Conservation (phyloP, 371 early-diverging fungal species). For the Rhizomucor miehei region DNA sequence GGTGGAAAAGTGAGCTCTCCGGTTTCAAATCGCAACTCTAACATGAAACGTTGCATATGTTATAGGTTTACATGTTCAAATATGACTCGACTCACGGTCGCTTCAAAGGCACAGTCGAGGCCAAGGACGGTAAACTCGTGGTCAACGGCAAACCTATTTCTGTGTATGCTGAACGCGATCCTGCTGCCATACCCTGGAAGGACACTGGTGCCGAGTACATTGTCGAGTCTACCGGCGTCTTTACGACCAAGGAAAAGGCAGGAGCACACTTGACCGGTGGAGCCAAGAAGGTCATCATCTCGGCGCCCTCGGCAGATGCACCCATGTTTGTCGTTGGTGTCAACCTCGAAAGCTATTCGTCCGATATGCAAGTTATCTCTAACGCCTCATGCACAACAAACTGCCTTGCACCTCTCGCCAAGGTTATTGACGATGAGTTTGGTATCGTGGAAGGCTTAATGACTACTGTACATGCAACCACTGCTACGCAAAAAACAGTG, state of each 20-base stretch:
- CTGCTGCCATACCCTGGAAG: constrained; percentile 94
- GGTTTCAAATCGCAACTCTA: neutral
- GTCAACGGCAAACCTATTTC: constrained; percentile 61
- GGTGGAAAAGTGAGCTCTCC: neutral
- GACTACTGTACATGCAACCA: constrained; percentile 99
- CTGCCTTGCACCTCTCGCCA: constrained; percentile 99
- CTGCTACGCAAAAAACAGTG: constrained; percentile 99
- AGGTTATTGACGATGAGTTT: constrained; percentile 95
- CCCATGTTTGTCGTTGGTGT: constrained; percentile 94
- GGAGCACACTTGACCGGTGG: constrained; percentile 89
- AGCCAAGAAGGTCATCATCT: constrained; percentile 98
- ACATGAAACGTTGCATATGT: too few relatives aligned
- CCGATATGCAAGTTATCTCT: constrained; percentile 85
- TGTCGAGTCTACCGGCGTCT: constrained; percentile 99
- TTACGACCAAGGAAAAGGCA: constrained; percentile 92
- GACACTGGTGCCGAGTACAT: constrained; percentile 90
- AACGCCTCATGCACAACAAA: constrained; percentile 99
- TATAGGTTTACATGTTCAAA: constrained; percentile 89
- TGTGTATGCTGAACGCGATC: constrained; percentile 34
- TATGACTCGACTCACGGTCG: constrained; percentile 99
- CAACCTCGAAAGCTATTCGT: constrained; percentile 91
- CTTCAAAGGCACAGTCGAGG: constrained; percentile 76
- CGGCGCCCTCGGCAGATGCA: constrained; percentile 94
- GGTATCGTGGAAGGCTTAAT: constrained; percentile 86
- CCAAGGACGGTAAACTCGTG: constrained; percentile 80